Evolutionary conservation across 495 filamentous ascomycete genomes (phyloP).

Genomic region (Daldinia grandis): DNA sequence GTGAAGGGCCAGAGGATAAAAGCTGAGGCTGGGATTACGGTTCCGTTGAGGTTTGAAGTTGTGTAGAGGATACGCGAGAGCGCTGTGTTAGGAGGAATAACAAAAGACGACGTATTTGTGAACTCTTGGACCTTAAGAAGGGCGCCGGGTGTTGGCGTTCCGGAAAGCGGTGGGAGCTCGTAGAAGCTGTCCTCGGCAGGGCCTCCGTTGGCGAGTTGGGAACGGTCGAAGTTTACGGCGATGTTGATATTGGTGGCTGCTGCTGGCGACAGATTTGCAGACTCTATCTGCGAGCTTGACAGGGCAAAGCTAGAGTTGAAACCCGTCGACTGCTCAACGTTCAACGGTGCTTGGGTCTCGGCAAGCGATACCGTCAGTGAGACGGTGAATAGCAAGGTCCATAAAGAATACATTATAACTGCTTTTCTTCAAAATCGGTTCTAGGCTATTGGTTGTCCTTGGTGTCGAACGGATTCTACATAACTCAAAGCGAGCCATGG

Average conservation of each 20-base stretch:
- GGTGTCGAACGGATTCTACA: background rate
- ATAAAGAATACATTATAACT: background rate
- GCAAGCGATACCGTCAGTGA: background rate
- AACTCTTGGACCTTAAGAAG: conserved; percentile 49
- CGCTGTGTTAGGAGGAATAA: conserved; percentile 50
- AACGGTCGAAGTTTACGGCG: conserved; percentile 48
- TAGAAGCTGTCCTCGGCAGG: conserved; percentile 42
- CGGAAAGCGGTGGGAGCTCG: conserved; percentile 30
- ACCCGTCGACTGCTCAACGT: conserved; percentile 24
- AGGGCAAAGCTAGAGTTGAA: conserved; percentile 53
- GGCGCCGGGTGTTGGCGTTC: conserved; percentile 38
- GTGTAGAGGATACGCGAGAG: conserved; percentile 61
- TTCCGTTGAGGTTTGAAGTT: background rate
- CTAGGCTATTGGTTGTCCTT: background rate
- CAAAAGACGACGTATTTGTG: conserved; percentile 48
- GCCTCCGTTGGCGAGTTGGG: conserved; percentile 51
- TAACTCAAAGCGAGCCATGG: background rate
- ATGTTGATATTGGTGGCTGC: conserved; percentile 39
- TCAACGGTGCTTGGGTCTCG: conserved; percentile 8
- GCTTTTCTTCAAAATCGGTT: background rate
- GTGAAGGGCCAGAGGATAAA: background rate
- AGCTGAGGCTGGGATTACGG: background rate
- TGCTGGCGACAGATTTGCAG: conserved; percentile 38
- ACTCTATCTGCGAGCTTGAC: conserved; percentile 41
- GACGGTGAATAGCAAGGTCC: background rate